Percentiles rank a stretch among this genome's conserved stretches.
phyloP scores from a whole-genome alignment of 805 yeast genomes.

The Kazachstania kunashirensis region DNA sequence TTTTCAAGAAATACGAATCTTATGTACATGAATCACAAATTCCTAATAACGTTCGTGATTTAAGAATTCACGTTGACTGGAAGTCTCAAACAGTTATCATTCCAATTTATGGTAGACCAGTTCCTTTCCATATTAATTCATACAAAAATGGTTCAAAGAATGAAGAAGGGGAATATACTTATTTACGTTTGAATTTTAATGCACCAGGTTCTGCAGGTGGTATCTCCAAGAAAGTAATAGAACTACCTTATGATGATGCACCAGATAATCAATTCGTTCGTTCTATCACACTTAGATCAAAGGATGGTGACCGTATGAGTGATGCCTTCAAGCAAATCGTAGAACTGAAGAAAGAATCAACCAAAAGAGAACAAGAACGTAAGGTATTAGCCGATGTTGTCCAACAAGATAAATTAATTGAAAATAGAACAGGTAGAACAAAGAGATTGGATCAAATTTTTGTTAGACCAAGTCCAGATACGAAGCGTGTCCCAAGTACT shows the following conservation, averaged over 20 bases:
- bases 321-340: slow-evolving; percentile 84
- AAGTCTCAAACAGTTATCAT: slow-evolving; percentile 80
- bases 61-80: slow-evolving; percentile 78
- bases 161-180: slow-evolving; percentile 93
- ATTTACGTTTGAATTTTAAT: slow-evolving; percentile 80
- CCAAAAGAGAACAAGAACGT: slow-evolving; percentile 81
- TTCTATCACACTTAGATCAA: slow-evolving; percentile 77
- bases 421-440: slow-evolving; percentile 74
- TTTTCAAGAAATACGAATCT: slow-evolving; percentile 85
- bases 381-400: slow-evolving; percentile 91
- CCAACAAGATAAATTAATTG: slow-evolving; percentile 78
- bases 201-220: slow-evolving; percentile 84
- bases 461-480: slow-evolving; percentile 92
- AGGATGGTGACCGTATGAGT: slow-evolving; percentile 82
- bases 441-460: slow-evolving; percentile 79
- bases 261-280: slow-evolving; percentile 80
- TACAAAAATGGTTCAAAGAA: slow-evolving; percentile 90
- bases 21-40: slow-evolving; percentile 89
- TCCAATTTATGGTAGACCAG: slow-evolving; percentile 93
- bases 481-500: slow-evolving; percentile 89
- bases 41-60: slow-evolving; percentile 71
- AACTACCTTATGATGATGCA: slow-evolving; percentile 83
- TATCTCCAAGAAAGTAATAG: slow-evolving; percentile 56
- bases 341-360: slow-evolving; percentile 85
- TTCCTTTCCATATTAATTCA: slow-evolving; percentile 92